Conservation (phyloP, 2,329 filamentous ascomycete genomes). For the Cladosporium sp. region DNA sequence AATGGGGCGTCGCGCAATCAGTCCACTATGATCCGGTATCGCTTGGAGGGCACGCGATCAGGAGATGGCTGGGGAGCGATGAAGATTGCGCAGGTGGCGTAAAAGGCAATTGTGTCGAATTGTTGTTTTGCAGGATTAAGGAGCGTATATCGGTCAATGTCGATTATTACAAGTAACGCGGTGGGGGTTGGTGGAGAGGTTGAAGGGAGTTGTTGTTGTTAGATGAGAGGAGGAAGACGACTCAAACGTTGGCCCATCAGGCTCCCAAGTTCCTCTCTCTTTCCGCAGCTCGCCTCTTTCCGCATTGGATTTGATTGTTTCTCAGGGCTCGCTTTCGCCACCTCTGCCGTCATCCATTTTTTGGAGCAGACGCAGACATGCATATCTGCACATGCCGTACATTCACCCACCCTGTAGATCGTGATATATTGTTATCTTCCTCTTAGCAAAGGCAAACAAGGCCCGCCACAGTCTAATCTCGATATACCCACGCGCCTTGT, state of each 20-base stretch:
- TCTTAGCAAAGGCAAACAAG: background rate
- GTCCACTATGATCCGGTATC: conserved; percentile 20
- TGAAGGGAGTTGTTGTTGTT: conserved; percentile 5
- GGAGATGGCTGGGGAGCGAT: conserved; percentile 22
- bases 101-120: background rate
- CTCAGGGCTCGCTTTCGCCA: conserved; percentile 1
- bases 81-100: conserved; percentile 2
- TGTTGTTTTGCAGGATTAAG: conserved; percentile 5
- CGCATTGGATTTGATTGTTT: background rate
- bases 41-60: conserved; percentile 22
- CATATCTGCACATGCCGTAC: background rate
- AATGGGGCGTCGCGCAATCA: conserved; percentile 18
- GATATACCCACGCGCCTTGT: background rate
- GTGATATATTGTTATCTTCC: background rate
- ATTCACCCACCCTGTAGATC: background rate
- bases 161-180: conserved; percentile 2
- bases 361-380: background rate
- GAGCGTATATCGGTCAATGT: conserved; percentile 22
- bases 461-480: too few relatives aligned
- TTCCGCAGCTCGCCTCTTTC: conserved; percentile 8
- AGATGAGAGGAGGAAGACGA: background rate
- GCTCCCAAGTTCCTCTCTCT: conserved; percentile 1
- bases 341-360: conserved; percentile 20
- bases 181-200: conserved; percentile 1
- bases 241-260: background rate